Evolutionary conservation across 129 eudicot species (phyloP).

Genomic region (Oenanthe sinensis): DNA sequence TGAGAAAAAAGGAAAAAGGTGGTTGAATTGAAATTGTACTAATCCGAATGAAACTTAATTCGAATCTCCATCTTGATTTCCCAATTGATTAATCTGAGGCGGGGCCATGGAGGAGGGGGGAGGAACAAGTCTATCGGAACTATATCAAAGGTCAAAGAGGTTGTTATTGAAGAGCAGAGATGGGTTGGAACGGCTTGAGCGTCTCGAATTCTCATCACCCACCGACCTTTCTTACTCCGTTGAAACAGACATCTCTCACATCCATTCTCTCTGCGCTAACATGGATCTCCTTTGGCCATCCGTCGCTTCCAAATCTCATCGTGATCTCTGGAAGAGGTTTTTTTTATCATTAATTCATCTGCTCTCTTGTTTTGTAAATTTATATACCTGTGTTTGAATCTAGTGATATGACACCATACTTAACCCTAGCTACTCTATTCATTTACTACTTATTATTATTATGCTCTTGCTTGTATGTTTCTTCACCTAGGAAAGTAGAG

Average conservation of each 20-base stretch:
- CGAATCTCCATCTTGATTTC: too few relatives aligned
- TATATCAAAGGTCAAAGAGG: constrained; percentile 63
- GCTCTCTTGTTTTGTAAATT: too few relatives aligned
- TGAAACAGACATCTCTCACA: constrained; percentile 54
- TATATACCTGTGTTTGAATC: background rate
- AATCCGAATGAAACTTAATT: too few relatives aligned
- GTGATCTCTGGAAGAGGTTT: constrained; percentile 97
- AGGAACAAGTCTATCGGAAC: constrained; percentile 68
- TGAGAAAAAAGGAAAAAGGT: too few relatives aligned
- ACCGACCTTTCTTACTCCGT: constrained; percentile 39
- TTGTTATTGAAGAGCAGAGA: constrained; percentile 58
- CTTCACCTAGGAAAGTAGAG: constrained; percentile 71
- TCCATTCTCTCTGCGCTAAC: constrained; percentile 62
- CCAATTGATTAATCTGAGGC: constrained; percentile 17
- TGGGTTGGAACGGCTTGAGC: constrained; percentile 75
- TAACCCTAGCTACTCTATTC: background rate
- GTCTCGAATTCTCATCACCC: constrained; percentile 49
- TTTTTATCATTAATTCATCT: too few relatives aligned
- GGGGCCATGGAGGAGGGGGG: constrained; percentile 40
- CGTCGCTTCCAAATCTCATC: constrained; percentile 70
- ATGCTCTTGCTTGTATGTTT: background rate
- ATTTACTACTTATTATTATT: background rate
- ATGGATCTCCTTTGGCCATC: constrained; percentile 94
- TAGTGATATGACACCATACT: background rate
- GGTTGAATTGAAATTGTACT: too few relatives aligned